phyloP scores from a whole-genome alignment of 1,284 basidiomycete species.

The Athelia psychrophila region DNA sequence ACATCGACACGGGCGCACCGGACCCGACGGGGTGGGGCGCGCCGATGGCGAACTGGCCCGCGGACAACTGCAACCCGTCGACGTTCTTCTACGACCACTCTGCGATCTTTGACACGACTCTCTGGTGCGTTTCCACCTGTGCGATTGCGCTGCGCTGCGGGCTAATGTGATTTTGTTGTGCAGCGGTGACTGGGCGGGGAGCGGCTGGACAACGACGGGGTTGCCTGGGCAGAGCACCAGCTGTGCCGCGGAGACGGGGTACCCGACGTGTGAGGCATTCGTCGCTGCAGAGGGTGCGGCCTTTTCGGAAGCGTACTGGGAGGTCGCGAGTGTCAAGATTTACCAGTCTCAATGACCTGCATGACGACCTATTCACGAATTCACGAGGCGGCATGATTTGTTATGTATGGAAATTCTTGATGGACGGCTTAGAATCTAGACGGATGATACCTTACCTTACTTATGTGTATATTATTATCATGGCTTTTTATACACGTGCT shows the following conservation, averaged over 20 bases:
- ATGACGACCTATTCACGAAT: too few species aligned
- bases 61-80: slow-evolving; percentile 67
- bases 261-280: slow-evolving; percentile 74
- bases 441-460: too few species aligned
- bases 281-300: slow-evolving; percentile 68
- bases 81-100: slow-evolving; percentile 74
- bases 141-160: background rate
- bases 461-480: too few species aligned
- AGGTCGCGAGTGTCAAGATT: slow-evolving; percentile 68
- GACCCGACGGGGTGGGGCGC: slow-evolving; percentile 72
- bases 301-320: slow-evolving; percentile 82
- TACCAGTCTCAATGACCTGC: slow-evolving; percentile 37
- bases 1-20: slow-evolving; percentile 68
- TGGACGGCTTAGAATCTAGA: too few species aligned
- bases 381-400: too few species aligned
- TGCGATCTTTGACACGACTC: slow-evolving; percentile 79
- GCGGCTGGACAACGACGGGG: slow-evolving; percentile 68
- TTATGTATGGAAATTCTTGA: too few species aligned
- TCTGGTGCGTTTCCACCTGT: slow-evolving; percentile 53
- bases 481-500: too few species aligned
- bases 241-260: slow-evolving; percentile 81
- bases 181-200: slow-evolving; percentile 87
- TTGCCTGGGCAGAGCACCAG: slow-evolving; percentile 78
- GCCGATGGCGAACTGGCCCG: slow-evolving; percentile 74
- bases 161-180: slow-evolving; percentile 8